Base-by-base conservation (phyloP, 2,329 filamentous ascomycete genomes). In the Penicillium sp. region DNA sequence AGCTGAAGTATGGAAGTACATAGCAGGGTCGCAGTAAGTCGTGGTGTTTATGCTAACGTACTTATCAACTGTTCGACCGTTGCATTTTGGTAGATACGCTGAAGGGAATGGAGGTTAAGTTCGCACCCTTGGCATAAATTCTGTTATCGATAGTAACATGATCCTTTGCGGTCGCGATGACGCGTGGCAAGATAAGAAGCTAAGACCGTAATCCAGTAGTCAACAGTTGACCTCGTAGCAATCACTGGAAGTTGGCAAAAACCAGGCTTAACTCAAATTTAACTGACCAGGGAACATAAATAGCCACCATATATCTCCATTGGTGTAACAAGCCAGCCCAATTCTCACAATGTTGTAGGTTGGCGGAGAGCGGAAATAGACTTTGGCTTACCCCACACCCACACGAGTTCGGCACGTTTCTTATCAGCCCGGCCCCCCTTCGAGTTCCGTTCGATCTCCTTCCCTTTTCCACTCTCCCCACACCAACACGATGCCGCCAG, bases 161-260 rank as follows among this genome's bases (percentile, higher is more conserved):
- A n/a, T n/a, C n/a, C n/a, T n/a, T n/a, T n/a, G n/a, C n/a, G n/a
- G n/a, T n/a, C n/a, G n/a, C n/a, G 82, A 82, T 58, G 76, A 81
- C 58, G 78, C 78, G 0, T 82, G 78, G 79, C 79, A 82, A 61
- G 68, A 47, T 47, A 47, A 47, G 44, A 10, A 40, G 38, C 67
- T 30, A 47, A 64, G 49, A 58, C 60, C 10, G 65, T 67, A 28
- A 71, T 67, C 1, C 7, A 67, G 17, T 42, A 42, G 7, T 19
- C 15, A 19, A 42, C n/a, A 3, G 17, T n/a, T 19, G 38, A 8
- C 17, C 38, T 40, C 7, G 13, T 6, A 7, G 4, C 4, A n/a
- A 6, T 17, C 15, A 5, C 38, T 40, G 19, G 15, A n/a, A 40
- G n/a, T n/a, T n/a, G 15, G 35, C 35, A 10, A 8, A 42, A 42